Base-by-base conservation (phyloP, 148 eudicot species). In the Rhododendron griersonianum region DNA sequence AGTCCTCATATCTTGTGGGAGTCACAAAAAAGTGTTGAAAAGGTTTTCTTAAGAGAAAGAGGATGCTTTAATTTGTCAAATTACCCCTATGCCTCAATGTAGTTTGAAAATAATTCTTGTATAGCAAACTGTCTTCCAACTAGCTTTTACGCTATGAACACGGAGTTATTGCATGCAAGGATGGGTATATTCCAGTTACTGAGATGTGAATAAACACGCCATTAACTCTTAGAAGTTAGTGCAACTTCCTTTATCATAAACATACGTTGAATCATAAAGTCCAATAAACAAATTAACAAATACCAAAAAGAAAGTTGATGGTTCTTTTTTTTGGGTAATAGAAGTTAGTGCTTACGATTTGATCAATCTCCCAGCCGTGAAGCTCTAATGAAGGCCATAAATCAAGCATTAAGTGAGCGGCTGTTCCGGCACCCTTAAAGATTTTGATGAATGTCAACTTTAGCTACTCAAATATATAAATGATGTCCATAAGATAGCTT, bases 341-440 rank as follows among this genome's bases (percentile, higher is more conserved):
- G 50, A 47, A 47, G 50, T 47, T 47, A 47, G 50, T 84, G 35
- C 86, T 88, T 88, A 93, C 96, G 78, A 95, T 85, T 61, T 90
- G 88, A 81, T 96, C 99, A 13, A 96, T 92, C 87, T 96, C 99
- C 98, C 99, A 96, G 18, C 99, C 99, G 44, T 95, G 90, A 81
- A 95, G 90, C 86, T 86, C 85, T 87, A 95, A 78, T 0, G 93
- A 90, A 74, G 99, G 99, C 96, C 96, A 95, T 50, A 92, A 63
- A 33, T 92, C 86, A 84, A 96, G 96, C 88, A 96, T 86, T 53
- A 95, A 88, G 76, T 89, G 95, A 11, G 98, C 98, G 47, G 91
- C 92, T 59, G 99, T 96, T 79, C 98, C 98, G 1, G 96, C 99
- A 63, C 94, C 99, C 96, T 93, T 90, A 87, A 85, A 88, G 85